Percentiles rank a stretch among this genome's conserved stretches.
Evolutionary conservation across 805 yeast genomes (phyloP).

Genomic region (Candida sakaeoensis): DNA sequence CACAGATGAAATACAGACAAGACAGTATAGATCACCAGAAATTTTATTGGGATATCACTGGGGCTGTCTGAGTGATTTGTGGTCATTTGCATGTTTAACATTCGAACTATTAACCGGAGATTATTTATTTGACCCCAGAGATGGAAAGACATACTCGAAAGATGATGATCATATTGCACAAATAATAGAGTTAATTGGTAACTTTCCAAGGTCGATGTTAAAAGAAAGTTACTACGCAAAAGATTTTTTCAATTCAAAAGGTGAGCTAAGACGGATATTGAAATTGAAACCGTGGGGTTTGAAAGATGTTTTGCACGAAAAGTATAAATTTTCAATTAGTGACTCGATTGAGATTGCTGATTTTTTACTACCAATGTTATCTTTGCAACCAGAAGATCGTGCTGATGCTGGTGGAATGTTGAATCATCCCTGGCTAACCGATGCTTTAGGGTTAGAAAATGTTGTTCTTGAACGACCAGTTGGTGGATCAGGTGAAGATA

Average conservation of each 20-base stretch:
- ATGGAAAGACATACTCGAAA: conserved; percentile 70
- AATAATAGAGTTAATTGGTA: conserved; percentile 78
- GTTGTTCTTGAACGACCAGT: conserved; percentile 68
- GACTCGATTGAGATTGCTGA: conserved; percentile 74
- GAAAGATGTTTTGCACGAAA: conserved; percentile 74
- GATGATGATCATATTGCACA: conserved; percentile 98
- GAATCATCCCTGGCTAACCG: conserved; percentile 80
- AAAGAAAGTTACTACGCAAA: conserved; percentile 59
- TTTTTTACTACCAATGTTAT: conserved; percentile 80
- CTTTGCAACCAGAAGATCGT: conserved; percentile 70
- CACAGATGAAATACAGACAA: conserved; percentile 65
- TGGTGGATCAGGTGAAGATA: conserved; percentile 81
- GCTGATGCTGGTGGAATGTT: conserved; percentile 97
- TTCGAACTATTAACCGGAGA: conserved; percentile 94
- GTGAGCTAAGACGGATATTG: conserved; percentile 72
- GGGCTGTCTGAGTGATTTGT: conserved; percentile 94
- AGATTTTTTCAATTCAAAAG: conserved; percentile 62
- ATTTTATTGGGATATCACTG: conserved; percentile 66
- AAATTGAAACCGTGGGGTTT: conserved; percentile 89
- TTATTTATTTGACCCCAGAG: conserved; percentile 86
- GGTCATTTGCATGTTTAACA: conserved; percentile 92
- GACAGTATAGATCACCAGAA: conserved; percentile 68
- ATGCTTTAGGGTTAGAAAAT: conserved; percentile 72
- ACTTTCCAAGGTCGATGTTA: conserved; percentile 56
- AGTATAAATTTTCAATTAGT: conserved; percentile 66